These are phyloP conservation scores for Chlorella ohadii DNA, from an alignment of 139 green algal genomes.

Conservation along the genomic window DNA sequence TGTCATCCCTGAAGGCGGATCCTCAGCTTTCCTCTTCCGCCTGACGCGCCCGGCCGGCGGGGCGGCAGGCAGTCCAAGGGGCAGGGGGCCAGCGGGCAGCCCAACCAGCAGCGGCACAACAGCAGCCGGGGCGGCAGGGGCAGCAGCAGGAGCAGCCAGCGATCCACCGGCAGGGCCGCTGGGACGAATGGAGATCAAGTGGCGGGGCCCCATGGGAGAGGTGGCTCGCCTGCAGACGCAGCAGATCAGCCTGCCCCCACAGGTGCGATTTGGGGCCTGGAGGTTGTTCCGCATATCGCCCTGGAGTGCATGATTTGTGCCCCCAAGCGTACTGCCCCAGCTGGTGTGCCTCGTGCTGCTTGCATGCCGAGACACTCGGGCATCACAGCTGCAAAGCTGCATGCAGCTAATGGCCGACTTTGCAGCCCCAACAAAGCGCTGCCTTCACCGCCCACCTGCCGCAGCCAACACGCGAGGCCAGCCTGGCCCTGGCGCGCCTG, in stretches of 20 bases:
- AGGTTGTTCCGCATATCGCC: no score
- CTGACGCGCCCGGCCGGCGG: background rate
- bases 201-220: conserved; percentile 62
- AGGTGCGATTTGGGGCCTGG: background rate
- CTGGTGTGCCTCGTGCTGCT: no score
- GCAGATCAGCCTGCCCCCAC: conserved; percentile 46
- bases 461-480: background rate
- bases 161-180: conserved; percentile 20
- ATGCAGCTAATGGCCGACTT: background rate
- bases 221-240: conserved; percentile 70
- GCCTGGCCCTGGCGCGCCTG: background rate
- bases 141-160: background rate
- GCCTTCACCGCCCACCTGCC: no score
- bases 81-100: background rate
- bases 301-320: no score
- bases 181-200: conserved; percentile 70
- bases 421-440: background rate
- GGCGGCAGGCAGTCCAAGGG: background rate
- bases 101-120: background rate
- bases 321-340: no score
- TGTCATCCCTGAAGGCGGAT: background rate
- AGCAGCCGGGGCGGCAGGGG: background rate
- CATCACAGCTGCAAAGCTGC: background rate
- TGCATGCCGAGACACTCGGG: background rate
- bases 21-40: conserved; percentile 29